phyloP scores from a whole-genome alignment of 805 yeast species.

The Candida lessepsii region DNA sequence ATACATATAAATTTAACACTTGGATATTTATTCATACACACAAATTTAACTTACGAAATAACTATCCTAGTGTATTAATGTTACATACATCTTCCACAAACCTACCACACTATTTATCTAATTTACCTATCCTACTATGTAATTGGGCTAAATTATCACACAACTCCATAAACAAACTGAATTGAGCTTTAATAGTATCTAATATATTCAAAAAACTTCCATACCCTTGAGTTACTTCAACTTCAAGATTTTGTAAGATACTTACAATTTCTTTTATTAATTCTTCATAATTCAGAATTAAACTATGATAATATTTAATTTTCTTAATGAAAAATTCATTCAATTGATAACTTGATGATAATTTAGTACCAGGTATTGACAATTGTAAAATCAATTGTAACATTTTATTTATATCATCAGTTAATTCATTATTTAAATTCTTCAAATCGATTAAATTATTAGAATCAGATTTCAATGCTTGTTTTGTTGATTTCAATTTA shows the following conservation, averaged over 20 bases:
- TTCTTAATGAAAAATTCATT: constrained; percentile 54
- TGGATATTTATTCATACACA: no score
- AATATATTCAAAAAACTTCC: constrained; percentile 48
- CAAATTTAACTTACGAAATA: no score
- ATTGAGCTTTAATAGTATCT: constrained; percentile 65
- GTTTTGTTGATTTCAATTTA: constrained; percentile 61
- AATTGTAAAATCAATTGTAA: constrained; percentile 52
- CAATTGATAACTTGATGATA: constrained; percentile 53
- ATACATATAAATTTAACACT: no score
- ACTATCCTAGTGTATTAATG: no score
- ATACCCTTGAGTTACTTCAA: constrained; percentile 37
- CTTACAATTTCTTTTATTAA: constrained; percentile 61
- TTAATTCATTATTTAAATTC: constrained; percentile 37
- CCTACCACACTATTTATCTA: constrained; percentile 2
- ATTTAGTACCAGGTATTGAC: constrained; percentile 54
- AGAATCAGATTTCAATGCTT: constrained; percentile 54
- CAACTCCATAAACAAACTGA: constrained; percentile 67
- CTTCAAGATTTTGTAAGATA: constrained; percentile 45
- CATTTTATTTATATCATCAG: constrained; percentile 52
- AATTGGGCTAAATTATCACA: constrained; percentile 72
- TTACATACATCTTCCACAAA: no score
- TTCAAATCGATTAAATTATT: constrained; percentile 34
- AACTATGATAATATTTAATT: constrained; percentile 48
- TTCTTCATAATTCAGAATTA: constrained; percentile 56
- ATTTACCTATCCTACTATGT: constrained; percentile 40